These are phyloP conservation scores for Blastomyces emzantsi DNA, from an alignment of 2,329 filamentous ascomycete species.

Conservation along the genomic window DNA sequence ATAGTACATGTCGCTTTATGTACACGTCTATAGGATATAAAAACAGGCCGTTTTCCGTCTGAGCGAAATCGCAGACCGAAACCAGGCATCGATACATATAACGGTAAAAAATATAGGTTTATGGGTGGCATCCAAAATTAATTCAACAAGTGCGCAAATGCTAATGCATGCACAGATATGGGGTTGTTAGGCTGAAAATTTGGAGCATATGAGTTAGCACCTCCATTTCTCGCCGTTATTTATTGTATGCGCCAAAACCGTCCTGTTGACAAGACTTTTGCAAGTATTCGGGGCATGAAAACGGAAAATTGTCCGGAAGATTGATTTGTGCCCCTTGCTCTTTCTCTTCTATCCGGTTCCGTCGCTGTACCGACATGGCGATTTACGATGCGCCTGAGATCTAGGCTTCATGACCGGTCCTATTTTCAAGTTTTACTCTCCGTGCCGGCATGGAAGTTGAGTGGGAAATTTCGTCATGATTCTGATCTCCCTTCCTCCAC, in stretches of 20 bases:
- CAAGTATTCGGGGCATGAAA: background rate
- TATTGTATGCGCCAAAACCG: background rate
- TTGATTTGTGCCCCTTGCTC: background rate
- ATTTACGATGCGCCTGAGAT: background rate
- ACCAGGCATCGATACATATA: background rate
- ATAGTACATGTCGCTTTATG: background rate
- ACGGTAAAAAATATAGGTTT: background rate
- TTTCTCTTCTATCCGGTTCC: background rate
- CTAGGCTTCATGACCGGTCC: background rate
- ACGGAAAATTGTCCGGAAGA: background rate
- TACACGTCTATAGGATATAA: background rate
- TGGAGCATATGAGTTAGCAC: background rate
- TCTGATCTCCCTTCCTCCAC: constrained; percentile 45
- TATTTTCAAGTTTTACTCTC: background rate
- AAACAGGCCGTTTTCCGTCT: background rate
- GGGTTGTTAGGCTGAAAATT: background rate
- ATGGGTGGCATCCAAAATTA: background rate
- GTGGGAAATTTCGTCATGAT: background rate
- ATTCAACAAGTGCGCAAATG: background rate
- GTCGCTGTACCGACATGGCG: background rate
- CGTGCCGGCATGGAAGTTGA: background rate
- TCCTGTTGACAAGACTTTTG: background rate
- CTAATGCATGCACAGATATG: background rate
- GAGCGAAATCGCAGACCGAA: background rate
- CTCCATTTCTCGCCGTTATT: background rate